These are phyloP conservation scores for Voacanga thouarsii DNA, from an alignment of 257 asterid species.

Conservation along the genomic window DNA sequence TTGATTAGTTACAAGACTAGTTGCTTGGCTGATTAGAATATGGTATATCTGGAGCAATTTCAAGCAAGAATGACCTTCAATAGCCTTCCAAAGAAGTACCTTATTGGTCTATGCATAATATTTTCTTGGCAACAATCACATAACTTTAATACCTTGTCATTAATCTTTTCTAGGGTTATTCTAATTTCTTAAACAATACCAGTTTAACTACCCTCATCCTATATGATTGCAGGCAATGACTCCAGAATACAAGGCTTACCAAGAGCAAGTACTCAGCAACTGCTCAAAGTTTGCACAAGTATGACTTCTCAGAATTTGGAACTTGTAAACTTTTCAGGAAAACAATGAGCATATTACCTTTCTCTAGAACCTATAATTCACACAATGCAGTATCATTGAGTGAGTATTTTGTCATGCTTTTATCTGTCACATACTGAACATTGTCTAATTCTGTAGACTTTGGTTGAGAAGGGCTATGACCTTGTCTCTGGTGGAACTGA, in stretches of 20 bases:
- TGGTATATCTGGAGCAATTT: not conserved
- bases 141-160: not conserved
- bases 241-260: constrained; percentile 86
- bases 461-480: constrained; percentile 55
- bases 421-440: constrained; percentile 15
- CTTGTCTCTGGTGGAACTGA: constrained; percentile 94
- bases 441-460: constrained; percentile 47
- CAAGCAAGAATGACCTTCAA: not conserved
- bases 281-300: constrained; percentile 77
- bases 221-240: constrained; percentile 54
- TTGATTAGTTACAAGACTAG: not conserved
- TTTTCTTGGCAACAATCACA: not conserved
- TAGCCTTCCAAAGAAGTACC: not conserved
- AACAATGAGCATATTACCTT: not conserved
- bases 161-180: not conserved
- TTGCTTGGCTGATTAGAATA: not conserved
- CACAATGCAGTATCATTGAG: not conserved
- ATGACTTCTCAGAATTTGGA: not conserved
- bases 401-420: not conserved
- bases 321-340: not conserved
- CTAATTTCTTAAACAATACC: not conserved
- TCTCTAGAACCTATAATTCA: not conserved
- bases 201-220: not conserved
- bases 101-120: not conserved
- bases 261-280: constrained; percentile 85